These are phyloP conservation scores for Sanghuangporus baumii DNA, from an alignment of 1,284 basidiomycete species.

Conservation along the genomic window DNA sequence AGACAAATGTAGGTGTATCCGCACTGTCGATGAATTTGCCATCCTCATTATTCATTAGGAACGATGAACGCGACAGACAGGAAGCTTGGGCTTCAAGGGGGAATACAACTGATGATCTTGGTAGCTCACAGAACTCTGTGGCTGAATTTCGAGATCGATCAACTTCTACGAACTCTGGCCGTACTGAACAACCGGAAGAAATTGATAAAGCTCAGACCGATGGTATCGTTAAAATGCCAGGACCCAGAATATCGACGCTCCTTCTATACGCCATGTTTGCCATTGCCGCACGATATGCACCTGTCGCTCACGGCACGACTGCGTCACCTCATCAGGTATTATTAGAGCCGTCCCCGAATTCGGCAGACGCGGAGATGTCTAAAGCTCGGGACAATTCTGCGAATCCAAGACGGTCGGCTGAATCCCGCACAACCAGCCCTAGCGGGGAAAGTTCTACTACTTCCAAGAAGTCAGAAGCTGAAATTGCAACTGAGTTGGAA, in stretches of 20 bases:
- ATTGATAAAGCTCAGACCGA: constrained; percentile 27
- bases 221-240: constrained; percentile 25
- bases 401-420: not conserved
- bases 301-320: constrained; percentile 19
- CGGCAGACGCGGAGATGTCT: not conserved
- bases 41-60: not conserved
- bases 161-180: constrained; percentile 2
- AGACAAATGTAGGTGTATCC: constrained; percentile 33
- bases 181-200: constrained; percentile 20
- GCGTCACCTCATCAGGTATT: constrained; percentile 7
- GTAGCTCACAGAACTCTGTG: not conserved
- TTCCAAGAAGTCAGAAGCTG: not conserved
- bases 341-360: not conserved
- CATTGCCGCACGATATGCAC: constrained; percentile 65
- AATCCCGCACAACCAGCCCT: not conserved
- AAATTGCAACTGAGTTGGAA: not conserved
- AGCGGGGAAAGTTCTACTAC: not conserved
- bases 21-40: not conserved
- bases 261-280: constrained; percentile 76
- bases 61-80: not conserved
- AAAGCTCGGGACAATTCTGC: not conserved
- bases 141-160: not conserved
- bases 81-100: not conserved
- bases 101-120: not conserved
- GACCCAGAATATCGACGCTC: constrained; percentile 51